A percentile compares a stretch with the other conserved stretches of the same genome.
Conservation (phyloP, 805 yeast genomes). For the Starmerella vaccinii region DNA sequence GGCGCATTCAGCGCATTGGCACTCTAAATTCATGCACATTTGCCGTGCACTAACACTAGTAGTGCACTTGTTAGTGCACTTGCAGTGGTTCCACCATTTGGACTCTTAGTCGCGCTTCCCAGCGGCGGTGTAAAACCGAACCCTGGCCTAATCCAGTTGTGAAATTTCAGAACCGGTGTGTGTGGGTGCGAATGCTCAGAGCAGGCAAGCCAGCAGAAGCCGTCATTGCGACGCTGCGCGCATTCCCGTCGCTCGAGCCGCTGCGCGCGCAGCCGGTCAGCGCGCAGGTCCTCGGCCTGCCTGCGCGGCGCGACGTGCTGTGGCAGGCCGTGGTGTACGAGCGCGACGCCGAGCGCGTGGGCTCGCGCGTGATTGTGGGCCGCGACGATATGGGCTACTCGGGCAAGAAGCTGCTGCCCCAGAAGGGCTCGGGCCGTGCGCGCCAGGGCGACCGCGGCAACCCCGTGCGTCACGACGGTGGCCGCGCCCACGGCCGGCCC, state of each 20-base stretch:
- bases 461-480: constrained; percentile 83
- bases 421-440: constrained; percentile 92
- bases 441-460: constrained; percentile 94
- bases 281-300: constrained; percentile 54
- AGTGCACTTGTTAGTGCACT: no score
- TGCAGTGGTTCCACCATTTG: no score
- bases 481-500: constrained; percentile 75
- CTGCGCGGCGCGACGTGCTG: constrained; percentile 78
- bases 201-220: constrained; percentile 45
- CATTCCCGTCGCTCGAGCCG: constrained; percentile 90
- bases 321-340: constrained; percentile 94
- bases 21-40: no score
- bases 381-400: constrained; percentile 80
- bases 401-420: constrained; percentile 70
- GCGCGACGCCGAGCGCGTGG: constrained; percentile 80
- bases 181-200: constrained; percentile 17
- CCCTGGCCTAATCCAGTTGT: background rate
- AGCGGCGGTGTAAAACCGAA: background rate
- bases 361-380: constrained; percentile 76
- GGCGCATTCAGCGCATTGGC: no score
- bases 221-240: constrained; percentile 64
- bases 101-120: background rate
- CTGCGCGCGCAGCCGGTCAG: constrained; percentile 66
- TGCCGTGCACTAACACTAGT: no score
- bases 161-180: constrained; percentile 7